These are phyloP conservation scores for Dentipellis sp. DNA, from an alignment of 768 basidiomycete species.

Conservation along the genomic window DNA sequence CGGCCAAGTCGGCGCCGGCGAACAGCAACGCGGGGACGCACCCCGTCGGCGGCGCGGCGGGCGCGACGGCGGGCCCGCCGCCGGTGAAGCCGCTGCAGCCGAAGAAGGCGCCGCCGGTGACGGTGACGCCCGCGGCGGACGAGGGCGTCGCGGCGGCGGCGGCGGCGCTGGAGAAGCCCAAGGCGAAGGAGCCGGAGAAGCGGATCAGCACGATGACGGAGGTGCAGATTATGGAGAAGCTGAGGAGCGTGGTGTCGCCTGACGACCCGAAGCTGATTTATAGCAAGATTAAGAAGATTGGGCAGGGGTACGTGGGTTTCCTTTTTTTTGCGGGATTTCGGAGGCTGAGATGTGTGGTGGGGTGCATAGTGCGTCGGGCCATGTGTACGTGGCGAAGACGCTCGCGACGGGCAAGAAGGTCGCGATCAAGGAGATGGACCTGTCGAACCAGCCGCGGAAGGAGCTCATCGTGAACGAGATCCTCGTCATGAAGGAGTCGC, in stretches of 20 bases:
- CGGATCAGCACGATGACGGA: slow-evolving; percentile 96
- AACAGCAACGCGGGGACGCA: slow-evolving; percentile 30
- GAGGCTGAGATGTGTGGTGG: background rate
- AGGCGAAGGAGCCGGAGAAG: slow-evolving; percentile 64
- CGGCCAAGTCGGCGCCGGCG: slow-evolving; percentile 37
- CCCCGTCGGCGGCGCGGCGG: slow-evolving; percentile 45
- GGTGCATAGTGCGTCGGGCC: slow-evolving; percentile 79
- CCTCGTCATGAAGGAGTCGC: slow-evolving; percentile 97
- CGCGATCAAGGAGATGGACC: slow-evolving; percentile 98
- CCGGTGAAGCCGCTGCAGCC: slow-evolving; percentile 67
- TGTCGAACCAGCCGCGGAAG: slow-evolving; percentile 90
- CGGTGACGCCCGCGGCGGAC: slow-evolving; percentile 36
- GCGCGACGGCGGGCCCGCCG: slow-evolving; percentile 43
- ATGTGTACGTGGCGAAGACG: slow-evolving; percentile 95
- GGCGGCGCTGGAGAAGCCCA: slow-evolving; percentile 49
- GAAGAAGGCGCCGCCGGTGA: slow-evolving; percentile 56
- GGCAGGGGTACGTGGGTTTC: slow-evolving; percentile 73
- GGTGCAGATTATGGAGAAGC: slow-evolving; percentile 96
- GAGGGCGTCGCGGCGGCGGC: slow-evolving; percentile 60
- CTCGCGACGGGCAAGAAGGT: slow-evolving; percentile 79
- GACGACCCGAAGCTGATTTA: slow-evolving; percentile 88
- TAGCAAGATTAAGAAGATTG: slow-evolving; percentile 97
- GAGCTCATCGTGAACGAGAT: slow-evolving; percentile 98
- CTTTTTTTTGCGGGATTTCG: slow-evolving; percentile 4
- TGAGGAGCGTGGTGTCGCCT: slow-evolving; percentile 76